Percentiles rank a stretch among this genome's conserved stretches.
Conservation (phyloP, 768 basidiomycete species). For the Lentinula guzmanii region DNA sequence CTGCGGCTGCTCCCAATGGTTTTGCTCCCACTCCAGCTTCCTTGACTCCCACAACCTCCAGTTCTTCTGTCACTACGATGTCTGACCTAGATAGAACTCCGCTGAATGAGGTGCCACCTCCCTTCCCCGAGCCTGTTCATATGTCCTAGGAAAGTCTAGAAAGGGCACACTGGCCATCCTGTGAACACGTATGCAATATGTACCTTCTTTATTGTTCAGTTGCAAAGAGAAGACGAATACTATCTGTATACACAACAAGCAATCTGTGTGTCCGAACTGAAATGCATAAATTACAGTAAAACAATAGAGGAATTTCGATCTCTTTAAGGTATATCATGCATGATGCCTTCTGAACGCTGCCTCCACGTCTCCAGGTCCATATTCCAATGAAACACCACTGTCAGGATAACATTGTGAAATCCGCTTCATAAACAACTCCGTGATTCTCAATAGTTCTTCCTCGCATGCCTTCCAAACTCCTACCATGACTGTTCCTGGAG, state of each 20-base stretch:
- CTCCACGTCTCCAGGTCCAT: conserved; percentile 69
- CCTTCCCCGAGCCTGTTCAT: conserved; percentile 36
- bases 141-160: not conserved
- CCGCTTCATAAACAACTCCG: conserved; percentile 58
- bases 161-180: not conserved
- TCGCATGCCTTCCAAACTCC: conserved; percentile 92
- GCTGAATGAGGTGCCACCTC: conserved; percentile 13
- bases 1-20: conserved; percentile 9
- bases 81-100: conserved; percentile 12
- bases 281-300: not conserved
- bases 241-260: not conserved
- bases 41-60: conserved; percentile 12
- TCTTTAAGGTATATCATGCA: not conserved
- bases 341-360: conserved; percentile 68
- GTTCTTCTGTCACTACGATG: conserved; percentile 14
- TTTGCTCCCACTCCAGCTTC: conserved; percentile 7
- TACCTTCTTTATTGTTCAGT: not conserved
- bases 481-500: conserved; percentile 61
- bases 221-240: not conserved
- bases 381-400: conserved; percentile 68
- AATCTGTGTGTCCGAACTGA: not conserved
- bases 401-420: conserved; percentile 80
- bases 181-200: not conserved
- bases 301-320: not conserved
- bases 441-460: conserved; percentile 71